Conservation (phyloP, 2,329 filamentous ascomycete genomes). For the Zalaria obscura region DNA sequence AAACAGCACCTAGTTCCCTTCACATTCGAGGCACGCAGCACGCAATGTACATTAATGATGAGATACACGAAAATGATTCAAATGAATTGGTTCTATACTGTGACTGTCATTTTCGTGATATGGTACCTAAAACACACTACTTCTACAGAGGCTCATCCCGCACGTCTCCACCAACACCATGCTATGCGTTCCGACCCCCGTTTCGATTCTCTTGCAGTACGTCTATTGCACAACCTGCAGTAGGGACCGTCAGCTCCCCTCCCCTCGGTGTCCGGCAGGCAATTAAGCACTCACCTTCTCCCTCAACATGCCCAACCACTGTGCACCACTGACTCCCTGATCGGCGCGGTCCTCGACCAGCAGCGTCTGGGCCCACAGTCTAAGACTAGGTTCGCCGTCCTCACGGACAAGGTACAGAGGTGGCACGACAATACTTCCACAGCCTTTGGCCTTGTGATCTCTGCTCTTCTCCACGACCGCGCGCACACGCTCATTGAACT, state of each 20-base stretch:
- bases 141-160: no score
- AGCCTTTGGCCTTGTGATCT: slow-evolving; percentile 73
- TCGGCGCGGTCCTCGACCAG: slow-evolving; percentile 91
- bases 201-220: no score
- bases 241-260: not conserved
- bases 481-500: slow-evolving; percentile 90
- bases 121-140: no score
- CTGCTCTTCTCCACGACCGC: slow-evolving; percentile 84
- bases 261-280: no score
- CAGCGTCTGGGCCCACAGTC: slow-evolving; percentile 93
- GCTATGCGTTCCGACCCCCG: no score
- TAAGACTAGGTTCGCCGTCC: slow-evolving; percentile 87
- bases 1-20: no score
- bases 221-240: slow-evolving; percentile 1
- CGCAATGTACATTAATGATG: no score
- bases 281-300: slow-evolving; percentile 59
- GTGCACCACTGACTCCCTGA: slow-evolving; percentile 79
- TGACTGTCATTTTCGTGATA: no score
- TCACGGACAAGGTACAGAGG: slow-evolving; percentile 89
- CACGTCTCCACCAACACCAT: no score
- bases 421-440: slow-evolving; percentile 84
- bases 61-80: no score
- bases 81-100: no score
- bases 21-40: no score
- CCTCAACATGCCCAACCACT: slow-evolving; percentile 82